Base-by-base conservation (phyloP, 352 stramenopile genomes). In the Thalassiosira mediterranea region DNA sequence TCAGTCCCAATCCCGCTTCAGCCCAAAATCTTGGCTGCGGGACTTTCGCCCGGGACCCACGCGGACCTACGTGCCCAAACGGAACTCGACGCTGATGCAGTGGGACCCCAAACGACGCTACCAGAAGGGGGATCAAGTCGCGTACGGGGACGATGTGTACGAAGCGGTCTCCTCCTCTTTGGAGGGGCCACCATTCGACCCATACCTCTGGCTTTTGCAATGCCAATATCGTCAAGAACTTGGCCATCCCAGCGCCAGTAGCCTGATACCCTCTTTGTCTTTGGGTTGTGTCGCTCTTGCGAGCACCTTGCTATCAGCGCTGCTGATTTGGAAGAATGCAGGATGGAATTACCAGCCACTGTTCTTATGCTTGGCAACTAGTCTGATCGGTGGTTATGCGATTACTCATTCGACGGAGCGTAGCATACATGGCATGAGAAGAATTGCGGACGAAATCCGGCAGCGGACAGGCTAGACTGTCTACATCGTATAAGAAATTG, bases 101-200 rank as follows among this genome's bases (percentile, higher is more conserved):
- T 89, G 84, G 84, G 82, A 89, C 58, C 72, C 81, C 13, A 76
- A 80, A 54, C 59, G 68, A 54, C 67, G 76, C 32, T 91, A 89
- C 54, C 87, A 88, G 40, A 89, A 89, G 60, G 84, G 81, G 40
- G 84, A 89, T 63, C 34, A 76, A 11, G 72, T 89, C 37, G 42
- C 46, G 4, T 74, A 83, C 29, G 61, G 67, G 2, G 56, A 76
- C 21, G 38, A 15, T 13, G 47, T 74, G 8, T 90, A 90, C 57
- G 77, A 79, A 48, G 81, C 81, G 15, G 78, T 77, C 8, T 77
- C 72, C 3, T 85, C 89, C 64, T 80, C 62, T 57, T 81, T 81
- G 0, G 84, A 89, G 64, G 84, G 84, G 40, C 61, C 52, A 48
- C 84, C 84, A 28, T 83, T 86, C 25, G 84, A 91, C 65, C 71